Evolutionary conservation across 371 early-diverging fungal species (phyloP).

Genomic region (Blakeslea trispora): DNA sequence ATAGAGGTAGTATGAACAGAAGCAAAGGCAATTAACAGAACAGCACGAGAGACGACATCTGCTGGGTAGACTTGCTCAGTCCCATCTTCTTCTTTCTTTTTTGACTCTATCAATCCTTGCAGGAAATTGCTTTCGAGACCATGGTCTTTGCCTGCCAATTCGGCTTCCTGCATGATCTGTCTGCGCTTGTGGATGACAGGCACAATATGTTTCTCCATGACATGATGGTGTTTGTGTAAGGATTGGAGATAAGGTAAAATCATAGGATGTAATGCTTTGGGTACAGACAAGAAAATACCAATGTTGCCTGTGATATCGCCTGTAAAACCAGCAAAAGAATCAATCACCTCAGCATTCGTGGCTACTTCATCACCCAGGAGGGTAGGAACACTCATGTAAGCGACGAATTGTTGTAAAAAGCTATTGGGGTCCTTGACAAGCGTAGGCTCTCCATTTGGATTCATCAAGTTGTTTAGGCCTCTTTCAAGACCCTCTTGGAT

Average conservation of each 20-base stretch:
- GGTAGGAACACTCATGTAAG: slow-evolving; percentile 43
- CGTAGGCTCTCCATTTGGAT: slow-evolving; percentile 6
- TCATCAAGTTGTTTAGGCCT: slow-evolving; percentile 18
- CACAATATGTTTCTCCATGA: slow-evolving; percentile 30
- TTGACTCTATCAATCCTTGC: slow-evolving; percentile 29
- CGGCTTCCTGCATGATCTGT: slow-evolving; percentile 10
- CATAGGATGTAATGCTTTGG: slow-evolving; percentile 25
- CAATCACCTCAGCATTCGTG: slow-evolving; percentile 26
- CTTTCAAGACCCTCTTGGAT: slow-evolving; percentile 27
- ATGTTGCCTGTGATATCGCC: slow-evolving; percentile 35
- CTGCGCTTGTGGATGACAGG: slow-evolving; percentile 27
- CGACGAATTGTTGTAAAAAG: slow-evolving; percentile 38
- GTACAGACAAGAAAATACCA: slow-evolving; percentile 20
- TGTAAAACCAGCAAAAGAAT: slow-evolving; percentile 43
- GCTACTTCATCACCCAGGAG: slow-evolving; percentile 35
- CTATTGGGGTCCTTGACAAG: slow-evolving; percentile 12
- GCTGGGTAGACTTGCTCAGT: slow-evolving; percentile 5
- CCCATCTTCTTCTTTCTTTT: slow-evolving; percentile 22
- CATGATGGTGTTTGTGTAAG: slow-evolving; percentile 21
- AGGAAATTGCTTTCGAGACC: slow-evolving; percentile 20
- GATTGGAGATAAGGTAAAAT: slow-evolving; percentile 33
- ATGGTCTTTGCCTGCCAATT: slow-evolving; percentile 7
- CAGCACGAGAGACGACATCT: slow-evolving; percentile 21
- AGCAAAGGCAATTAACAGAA: slow-evolving; percentile 41
- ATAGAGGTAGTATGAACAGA: slow-evolving; percentile 41